Evolutionary conservation across 495 filamentous ascomycete genomes (phyloP).

Genomic region (Bombardia bombarda): DNA sequence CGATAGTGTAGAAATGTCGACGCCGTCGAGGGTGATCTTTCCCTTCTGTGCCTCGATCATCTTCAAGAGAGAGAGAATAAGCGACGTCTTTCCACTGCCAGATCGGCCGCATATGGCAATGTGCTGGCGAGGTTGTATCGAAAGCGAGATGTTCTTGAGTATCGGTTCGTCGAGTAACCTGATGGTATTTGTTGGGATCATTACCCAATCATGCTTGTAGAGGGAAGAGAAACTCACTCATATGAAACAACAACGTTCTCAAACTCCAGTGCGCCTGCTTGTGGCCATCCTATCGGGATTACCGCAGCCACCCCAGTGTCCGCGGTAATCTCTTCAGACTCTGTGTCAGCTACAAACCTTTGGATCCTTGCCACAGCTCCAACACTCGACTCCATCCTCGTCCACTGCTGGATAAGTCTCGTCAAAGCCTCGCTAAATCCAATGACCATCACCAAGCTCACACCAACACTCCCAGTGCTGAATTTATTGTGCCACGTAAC

Average conservation of each 20-base stretch:
- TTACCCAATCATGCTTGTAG: no score
- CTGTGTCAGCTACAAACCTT: slow-evolving; percentile 19
- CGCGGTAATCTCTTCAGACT: neutral
- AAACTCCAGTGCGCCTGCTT: neutral
- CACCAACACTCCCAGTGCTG: neutral
- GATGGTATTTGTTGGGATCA: no score
- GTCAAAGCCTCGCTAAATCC: slow-evolving; percentile 2
- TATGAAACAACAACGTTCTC: neutral
- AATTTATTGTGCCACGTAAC: slow-evolving; percentile 4
- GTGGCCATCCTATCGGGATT: neutral
- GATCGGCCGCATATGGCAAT: slow-evolving; percentile 4
- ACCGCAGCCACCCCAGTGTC: neutral
- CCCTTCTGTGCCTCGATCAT: slow-evolving; percentile 72
- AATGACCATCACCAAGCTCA: slow-evolving; percentile 3
- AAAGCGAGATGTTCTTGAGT: neutral
- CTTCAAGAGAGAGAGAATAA: slow-evolving; percentile 79
- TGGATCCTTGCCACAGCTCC: slow-evolving; percentile 37
- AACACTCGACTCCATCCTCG: slow-evolving; percentile 37
- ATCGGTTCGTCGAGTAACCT: neutral
- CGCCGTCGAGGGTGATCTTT: slow-evolving; percentile 1
- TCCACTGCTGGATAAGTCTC: slow-evolving; percentile 19
- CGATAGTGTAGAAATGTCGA: neutral
- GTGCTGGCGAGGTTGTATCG: neutral
- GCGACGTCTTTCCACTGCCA: slow-evolving; percentile 67
- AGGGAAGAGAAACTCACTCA: neutral